phyloP scores from a whole-genome alignment of 2,329 filamentous ascomycete species.

The Trichoderma atroviride region DNA sequence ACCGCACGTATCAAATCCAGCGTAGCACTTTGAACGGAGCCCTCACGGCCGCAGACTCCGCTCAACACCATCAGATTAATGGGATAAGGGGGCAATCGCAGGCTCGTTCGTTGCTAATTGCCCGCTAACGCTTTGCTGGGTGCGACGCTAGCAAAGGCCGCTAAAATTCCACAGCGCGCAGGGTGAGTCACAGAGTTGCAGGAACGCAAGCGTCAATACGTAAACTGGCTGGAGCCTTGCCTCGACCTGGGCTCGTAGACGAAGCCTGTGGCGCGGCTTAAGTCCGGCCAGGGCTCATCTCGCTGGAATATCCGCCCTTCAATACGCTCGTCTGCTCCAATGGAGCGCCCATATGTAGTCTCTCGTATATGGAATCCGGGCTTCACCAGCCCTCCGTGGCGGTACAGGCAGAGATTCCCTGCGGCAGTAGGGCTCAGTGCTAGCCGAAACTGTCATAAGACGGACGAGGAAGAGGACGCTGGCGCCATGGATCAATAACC shows the following conservation, averaged over 20 bases:
- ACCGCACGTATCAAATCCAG: neutral
- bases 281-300: slow-evolving; percentile 9
- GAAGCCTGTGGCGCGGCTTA: slow-evolving; percentile 3
- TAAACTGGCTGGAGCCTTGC: slow-evolving; percentile 21
- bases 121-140: neutral
- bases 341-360: neutral
- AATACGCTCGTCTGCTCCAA: neutral
- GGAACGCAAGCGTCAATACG: slow-evolving; percentile 15
- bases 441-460: slow-evolving; percentile 10
- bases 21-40: neutral
- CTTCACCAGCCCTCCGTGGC: neutral
- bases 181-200: slow-evolving; percentile 23
- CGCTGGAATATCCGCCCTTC: neutral
- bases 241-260: neutral
- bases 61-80: neutral
- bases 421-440: neutral
- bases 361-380: neutral
- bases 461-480: neutral
- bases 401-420: neutral
- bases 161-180: neutral
- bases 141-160: neutral
- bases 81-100: neutral
- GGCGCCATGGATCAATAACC: slow-evolving; percentile 9
- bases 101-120: neutral
- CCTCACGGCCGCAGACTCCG: neutral